A percentile compares a stretch with the other conserved stretches of the same genome.
Evolutionary conservation across 371 early-diverging fungal genomes (phyloP).

Genomic region (Mortierella sp.): DNA sequence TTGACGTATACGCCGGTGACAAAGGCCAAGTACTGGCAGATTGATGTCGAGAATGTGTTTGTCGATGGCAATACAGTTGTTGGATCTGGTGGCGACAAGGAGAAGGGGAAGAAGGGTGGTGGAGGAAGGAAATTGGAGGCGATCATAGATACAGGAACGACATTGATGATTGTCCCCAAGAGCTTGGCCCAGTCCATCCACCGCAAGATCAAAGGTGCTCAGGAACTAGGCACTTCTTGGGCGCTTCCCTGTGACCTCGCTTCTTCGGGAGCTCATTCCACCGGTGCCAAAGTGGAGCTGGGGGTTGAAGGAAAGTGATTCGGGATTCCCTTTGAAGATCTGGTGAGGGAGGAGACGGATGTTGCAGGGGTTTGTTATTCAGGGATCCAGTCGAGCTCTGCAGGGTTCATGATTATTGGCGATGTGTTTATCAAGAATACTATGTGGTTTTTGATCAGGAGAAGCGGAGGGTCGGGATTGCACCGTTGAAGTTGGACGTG

Average conservation of each 20-base stretch:
- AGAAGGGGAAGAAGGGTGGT: conserved; percentile 22
- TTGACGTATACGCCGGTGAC: conserved; percentile 62
- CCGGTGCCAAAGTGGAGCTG: conserved; percentile 49
- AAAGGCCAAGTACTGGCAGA: conserved; percentile 63
- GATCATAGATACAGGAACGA: conserved; percentile 77
- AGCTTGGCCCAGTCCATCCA: conserved; percentile 61
- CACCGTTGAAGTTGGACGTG: conserved; percentile 39
- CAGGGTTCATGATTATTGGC: conserved; percentile 64
- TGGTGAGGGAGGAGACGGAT: conserved; percentile 55
- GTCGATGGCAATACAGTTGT: conserved; percentile 25
- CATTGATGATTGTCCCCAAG: conserved; percentile 67
- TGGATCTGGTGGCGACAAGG: not conserved
- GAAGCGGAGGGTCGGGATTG: conserved; percentile 63
- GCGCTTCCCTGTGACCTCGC: conserved; percentile 55
- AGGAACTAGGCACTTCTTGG: conserved; percentile 56
- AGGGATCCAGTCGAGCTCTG: conserved; percentile 44
- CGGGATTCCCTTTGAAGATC: conserved; percentile 60
- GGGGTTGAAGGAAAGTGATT: conserved; percentile 61
- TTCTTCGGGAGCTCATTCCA: not conserved
- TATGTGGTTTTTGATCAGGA: conserved; percentile 69
- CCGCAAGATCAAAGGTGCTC: conserved; percentile 56
- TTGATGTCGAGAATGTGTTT: conserved; percentile 53
- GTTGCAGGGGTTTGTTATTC: conserved; percentile 30
- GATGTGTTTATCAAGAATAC: conserved; percentile 67
- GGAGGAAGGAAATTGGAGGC: not conserved